A percentile compares a stretch with the other conserved stretches of the same genome.
phyloP scores from a whole-genome alignment of 1,284 basidiomycete species.

The Sutorius eximius region DNA sequence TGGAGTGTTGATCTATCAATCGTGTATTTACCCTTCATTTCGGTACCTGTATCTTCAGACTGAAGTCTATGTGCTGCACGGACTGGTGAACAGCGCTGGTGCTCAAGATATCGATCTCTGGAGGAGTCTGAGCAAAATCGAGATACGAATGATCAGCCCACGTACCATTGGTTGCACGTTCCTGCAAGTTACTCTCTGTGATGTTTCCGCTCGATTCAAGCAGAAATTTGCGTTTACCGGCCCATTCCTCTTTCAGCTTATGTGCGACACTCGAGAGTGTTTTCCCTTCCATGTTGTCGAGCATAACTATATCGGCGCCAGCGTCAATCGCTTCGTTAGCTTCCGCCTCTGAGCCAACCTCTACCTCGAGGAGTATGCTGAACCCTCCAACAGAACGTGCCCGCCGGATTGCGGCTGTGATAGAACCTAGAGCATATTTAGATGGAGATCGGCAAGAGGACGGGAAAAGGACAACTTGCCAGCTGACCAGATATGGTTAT shows the following conservation, averaged over 20 bases:
- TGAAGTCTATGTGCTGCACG: conserved; percentile 90
- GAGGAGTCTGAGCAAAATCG: conserved; percentile 5
- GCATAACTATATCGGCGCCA: conserved; percentile 97
- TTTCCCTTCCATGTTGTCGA: conserved; percentile 90
- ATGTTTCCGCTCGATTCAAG: conserved; percentile 94
- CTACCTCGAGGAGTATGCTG: conserved; percentile 90
- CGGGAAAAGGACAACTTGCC: conserved; percentile 46
- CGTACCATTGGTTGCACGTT: conserved; percentile 74
- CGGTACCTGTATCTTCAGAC: conserved; percentile 86
- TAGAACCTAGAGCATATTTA: conserved; percentile 63
- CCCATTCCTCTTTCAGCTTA: conserved; percentile 75
- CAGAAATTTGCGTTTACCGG: conserved; percentile 77
- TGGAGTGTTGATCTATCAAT: conserved; percentile 29
- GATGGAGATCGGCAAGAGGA: background rate
- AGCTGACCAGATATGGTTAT: conserved; percentile 98
- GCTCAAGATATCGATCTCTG: conserved; percentile 92
- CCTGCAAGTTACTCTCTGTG: conserved; percentile 78
- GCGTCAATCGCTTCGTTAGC: conserved; percentile 95
- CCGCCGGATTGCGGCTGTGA: conserved; percentile 82
- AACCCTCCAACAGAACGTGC: conserved; percentile 93
- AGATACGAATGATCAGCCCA: conserved; percentile 4
- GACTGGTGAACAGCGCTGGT: conserved; percentile 93
- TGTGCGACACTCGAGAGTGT: conserved; percentile 69
- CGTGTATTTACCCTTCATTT: conserved; percentile 22
- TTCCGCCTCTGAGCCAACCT: conserved; percentile 86